Evolutionary conservation across 1,139 yeast species (phyloP).

Genomic region (Scheffersomyces stambukii): DNA sequence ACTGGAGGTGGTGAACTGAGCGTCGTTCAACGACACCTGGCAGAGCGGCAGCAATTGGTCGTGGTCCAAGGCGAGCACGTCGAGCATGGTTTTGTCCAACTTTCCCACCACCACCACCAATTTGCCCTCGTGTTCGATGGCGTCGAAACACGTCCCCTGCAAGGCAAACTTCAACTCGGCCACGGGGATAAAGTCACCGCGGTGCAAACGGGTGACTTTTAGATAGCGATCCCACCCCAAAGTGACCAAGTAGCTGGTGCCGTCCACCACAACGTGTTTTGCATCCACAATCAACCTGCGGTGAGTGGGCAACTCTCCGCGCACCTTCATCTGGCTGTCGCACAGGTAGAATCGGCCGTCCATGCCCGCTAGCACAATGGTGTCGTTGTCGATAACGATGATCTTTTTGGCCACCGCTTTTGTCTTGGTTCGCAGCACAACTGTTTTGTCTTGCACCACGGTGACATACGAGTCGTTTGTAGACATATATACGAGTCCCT

Average conservation of each 20-base stretch:
- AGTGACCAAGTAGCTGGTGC: conserved; percentile 41
- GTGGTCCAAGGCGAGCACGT: conserved; percentile 29
- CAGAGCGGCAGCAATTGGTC: conserved; percentile 21
- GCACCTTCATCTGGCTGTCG: conserved; percentile 5
- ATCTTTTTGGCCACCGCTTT: conserved; percentile 30
- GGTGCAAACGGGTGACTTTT: conserved; percentile 31
- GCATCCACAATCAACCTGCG: conserved; percentile 31
- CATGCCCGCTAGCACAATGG: conserved; percentile 35
- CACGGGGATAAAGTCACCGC: conserved; percentile 16
- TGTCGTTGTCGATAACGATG: conserved; percentile 13
- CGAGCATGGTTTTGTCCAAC: conserved; percentile 55
- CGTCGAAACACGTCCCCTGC: conserved; percentile 49
- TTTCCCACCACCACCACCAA: conserved; percentile 53
- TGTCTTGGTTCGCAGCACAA: conserved; percentile 1
- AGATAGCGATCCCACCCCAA: conserved; percentile 61
- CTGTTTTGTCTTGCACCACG: conserved; percentile 13
- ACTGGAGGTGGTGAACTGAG: conserved; percentile 65
- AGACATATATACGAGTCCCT: conserved; percentile 16
- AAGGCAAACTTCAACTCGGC: conserved; percentile 36
- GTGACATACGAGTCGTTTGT: conserved; percentile 25
- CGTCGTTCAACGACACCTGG: conserved; percentile 65
- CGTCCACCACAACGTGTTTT: conserved; percentile 14
- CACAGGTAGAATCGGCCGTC: conserved; percentile 22
- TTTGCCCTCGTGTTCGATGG: conserved; percentile 16
- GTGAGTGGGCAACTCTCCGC: conserved; percentile 22